A percentile compares a stretch with the other conserved stretches of the same genome.
phyloP scores from a whole-genome alignment of 768 basidiomycete genomes.

The Russula sp. region DNA sequence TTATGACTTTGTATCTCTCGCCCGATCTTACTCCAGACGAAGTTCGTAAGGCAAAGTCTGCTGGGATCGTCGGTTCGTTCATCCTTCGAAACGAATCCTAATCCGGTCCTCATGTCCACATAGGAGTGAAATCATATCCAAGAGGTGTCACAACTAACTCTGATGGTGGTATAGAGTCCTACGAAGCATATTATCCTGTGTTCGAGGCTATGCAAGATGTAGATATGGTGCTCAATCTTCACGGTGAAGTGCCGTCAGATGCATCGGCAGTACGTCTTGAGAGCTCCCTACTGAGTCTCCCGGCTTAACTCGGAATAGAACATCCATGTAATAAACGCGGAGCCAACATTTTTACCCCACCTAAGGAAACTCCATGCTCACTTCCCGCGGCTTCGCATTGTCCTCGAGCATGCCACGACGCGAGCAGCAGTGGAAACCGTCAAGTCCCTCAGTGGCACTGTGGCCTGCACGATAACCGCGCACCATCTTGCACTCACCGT shows the following conservation, averaged over 20 bases:
- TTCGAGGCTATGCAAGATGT: constrained; percentile 92
- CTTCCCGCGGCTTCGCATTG: constrained; percentile 89
- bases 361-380: constrained; percentile 68
- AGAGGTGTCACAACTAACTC: constrained; percentile 97
- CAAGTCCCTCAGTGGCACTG: constrained; percentile 66
- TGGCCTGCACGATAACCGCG: constrained; percentile 94
- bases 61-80: constrained; percentile 62
- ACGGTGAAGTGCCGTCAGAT: constrained; percentile 96
- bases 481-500: constrained; percentile 93
- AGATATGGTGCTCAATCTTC: constrained; percentile 92
- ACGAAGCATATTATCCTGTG: constrained; percentile 86
- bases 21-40: constrained; percentile 86
- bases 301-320: constrained; percentile 42
- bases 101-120: background rate
- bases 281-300: constrained; percentile 1
- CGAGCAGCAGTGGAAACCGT: constrained; percentile 85
- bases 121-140: constrained; percentile 93
- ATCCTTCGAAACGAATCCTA: constrained; percentile 1
- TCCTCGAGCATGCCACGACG: constrained; percentile 95
- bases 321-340: constrained; percentile 89
- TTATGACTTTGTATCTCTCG: constrained; percentile 96
- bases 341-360: constrained; percentile 83
- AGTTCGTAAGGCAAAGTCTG: constrained; percentile 76
- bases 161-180: constrained; percentile 92
- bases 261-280: constrained; percentile 40